Percentiles rank a stretch among this genome's conserved stretches.
Conservation (phyloP, 2,329 filamentous ascomycete species). For the Clonostachys sp. region DNA sequence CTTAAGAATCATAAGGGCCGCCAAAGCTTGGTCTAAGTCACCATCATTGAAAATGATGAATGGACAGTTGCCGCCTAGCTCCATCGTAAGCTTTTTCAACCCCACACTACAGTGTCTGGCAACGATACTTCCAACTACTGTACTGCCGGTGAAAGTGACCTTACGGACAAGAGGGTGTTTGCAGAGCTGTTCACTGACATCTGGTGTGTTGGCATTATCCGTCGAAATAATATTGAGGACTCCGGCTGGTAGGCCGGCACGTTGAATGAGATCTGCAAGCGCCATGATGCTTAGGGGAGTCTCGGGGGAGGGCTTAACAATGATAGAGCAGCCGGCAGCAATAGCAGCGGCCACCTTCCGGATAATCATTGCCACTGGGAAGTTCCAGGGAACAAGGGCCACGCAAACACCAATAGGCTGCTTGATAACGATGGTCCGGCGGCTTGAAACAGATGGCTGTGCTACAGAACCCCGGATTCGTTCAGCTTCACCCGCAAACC, state of each 20-base stretch:
- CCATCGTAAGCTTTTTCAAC: slow-evolving; percentile 60
- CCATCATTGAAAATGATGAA: slow-evolving; percentile 64
- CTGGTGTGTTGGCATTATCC: slow-evolving; percentile 52
- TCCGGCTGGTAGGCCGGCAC: slow-evolving; percentile 72
- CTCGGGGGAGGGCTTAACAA: slow-evolving; percentile 70
- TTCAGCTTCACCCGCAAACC: slow-evolving; percentile 49
- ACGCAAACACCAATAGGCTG: slow-evolving; percentile 27
- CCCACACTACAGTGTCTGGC: slow-evolving; percentile 33
- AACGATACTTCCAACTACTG: slow-evolving; percentile 64
- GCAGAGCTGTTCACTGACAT: slow-evolving; percentile 62
- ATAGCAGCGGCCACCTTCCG: slow-evolving; percentile 48
- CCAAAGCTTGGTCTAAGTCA: slow-evolving; percentile 29
- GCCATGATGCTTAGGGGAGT: slow-evolving; percentile 70
- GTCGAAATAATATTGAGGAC: slow-evolving; percentile 67
- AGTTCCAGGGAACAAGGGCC: slow-evolving; percentile 48
- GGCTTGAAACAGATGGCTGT: slow-evolving; percentile 53
- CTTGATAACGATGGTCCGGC: slow-evolving; percentile 68
- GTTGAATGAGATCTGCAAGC: slow-evolving; percentile 51
- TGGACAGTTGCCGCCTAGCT: slow-evolving; percentile 64
- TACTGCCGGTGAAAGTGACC: slow-evolving; percentile 69
- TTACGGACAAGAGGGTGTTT: slow-evolving; percentile 66
- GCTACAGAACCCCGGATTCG: slow-evolving; percentile 55
- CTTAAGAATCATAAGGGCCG: slow-evolving; percentile 41
- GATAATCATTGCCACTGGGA: slow-evolving; percentile 46
- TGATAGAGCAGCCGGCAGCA: slow-evolving; percentile 72